Percentiles rank a stretch among this genome's conserved stretches.
Conservation (phyloP, 495 filamentous ascomycete species). For the Entonaema liquescens region DNA sequence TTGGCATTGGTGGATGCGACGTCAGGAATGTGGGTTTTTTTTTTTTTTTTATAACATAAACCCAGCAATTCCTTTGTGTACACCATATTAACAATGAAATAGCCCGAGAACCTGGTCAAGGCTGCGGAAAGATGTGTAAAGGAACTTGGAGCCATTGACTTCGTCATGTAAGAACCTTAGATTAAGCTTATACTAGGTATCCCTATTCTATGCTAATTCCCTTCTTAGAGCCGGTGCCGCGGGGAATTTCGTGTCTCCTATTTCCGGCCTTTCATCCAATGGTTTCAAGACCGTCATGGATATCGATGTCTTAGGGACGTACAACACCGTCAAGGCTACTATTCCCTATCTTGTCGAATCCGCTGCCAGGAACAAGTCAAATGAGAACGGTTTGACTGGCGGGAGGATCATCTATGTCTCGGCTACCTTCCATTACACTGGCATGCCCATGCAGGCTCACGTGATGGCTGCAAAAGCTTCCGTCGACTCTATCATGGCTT, state of each 20-base stretch:
- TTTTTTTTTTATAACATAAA: neutral
- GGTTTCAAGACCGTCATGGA: slow-evolving; percentile 97
- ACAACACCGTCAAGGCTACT: slow-evolving; percentile 93
- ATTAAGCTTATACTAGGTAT: neutral
- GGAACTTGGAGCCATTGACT: slow-evolving; percentile 89
- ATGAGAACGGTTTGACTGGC: slow-evolving; percentile 63
- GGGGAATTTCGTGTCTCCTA: slow-evolving; percentile 93
- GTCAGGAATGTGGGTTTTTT: slow-evolving; percentile 65
- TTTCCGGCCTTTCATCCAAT: slow-evolving; percentile 80
- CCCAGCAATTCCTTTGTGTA: neutral
- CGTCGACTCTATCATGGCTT: slow-evolving; percentile 80
- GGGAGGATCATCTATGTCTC: slow-evolving; percentile 89
- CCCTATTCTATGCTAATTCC: slow-evolving; percentile 34
- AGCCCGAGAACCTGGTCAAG: slow-evolving; percentile 69
- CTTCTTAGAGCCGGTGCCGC: slow-evolving; percentile 83
- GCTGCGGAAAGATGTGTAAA: slow-evolving; percentile 80
- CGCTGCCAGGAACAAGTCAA: slow-evolving; percentile 64
- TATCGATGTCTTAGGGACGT: slow-evolving; percentile 93
- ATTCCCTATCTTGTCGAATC: slow-evolving; percentile 80
- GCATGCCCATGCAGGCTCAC: slow-evolving; percentile 83
- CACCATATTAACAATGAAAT: slow-evolving; percentile 31
- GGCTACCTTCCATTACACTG: slow-evolving; percentile 89
- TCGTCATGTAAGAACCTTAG: slow-evolving; percentile 76
- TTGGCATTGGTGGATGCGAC: slow-evolving; percentile 86
- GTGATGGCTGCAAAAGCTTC: slow-evolving; percentile 90